Percentiles rank a stretch among this genome's conserved stretches.
Conservation (phyloP, 148 eudicot genomes). For the Spergularia bocconei region DNA sequence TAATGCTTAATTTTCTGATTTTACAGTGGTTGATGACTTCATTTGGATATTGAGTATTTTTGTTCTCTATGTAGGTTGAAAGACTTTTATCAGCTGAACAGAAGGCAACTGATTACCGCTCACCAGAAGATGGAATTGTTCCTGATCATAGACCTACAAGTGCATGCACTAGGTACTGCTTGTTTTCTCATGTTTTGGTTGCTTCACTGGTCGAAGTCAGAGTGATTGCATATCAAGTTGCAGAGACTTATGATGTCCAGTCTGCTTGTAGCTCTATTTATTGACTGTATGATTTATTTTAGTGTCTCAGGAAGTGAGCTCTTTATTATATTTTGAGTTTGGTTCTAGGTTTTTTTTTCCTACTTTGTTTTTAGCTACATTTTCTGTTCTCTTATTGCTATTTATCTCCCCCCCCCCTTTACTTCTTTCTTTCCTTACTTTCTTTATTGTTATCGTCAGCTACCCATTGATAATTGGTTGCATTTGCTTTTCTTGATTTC, state of each 20-base stretch:
- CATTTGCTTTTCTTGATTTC: neutral
- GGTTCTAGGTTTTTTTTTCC: neutral
- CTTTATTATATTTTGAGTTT: neutral
- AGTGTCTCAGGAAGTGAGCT: neutral
- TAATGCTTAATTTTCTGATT: too few species aligned
- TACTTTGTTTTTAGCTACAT: neutral
- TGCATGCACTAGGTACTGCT: slow-evolving; percentile 78
- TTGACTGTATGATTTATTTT: neutral
- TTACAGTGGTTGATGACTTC: neutral
- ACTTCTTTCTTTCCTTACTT: neutral
- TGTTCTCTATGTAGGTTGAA: slow-evolving; percentile 58
- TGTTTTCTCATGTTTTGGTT: neutral
- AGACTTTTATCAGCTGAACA: slow-evolving; percentile 90
- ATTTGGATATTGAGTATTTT: neutral
- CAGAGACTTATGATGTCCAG: neutral
- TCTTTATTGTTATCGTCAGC: neutral
- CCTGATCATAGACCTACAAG: slow-evolving; percentile 96
- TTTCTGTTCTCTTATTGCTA: neutral
- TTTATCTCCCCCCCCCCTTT: neutral
- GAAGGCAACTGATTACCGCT: slow-evolving; percentile 78
- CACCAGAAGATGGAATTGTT: slow-evolving; percentile 86
- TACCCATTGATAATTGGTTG: neutral
- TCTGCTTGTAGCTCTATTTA: slow-evolving; percentile 1
- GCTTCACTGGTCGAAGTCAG: neutral
- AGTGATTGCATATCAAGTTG: neutral